These are phyloP conservation scores for Pleurotus citrinopileatus DNA, from an alignment of 768 basidiomycete genomes.

Conservation along the genomic window DNA sequence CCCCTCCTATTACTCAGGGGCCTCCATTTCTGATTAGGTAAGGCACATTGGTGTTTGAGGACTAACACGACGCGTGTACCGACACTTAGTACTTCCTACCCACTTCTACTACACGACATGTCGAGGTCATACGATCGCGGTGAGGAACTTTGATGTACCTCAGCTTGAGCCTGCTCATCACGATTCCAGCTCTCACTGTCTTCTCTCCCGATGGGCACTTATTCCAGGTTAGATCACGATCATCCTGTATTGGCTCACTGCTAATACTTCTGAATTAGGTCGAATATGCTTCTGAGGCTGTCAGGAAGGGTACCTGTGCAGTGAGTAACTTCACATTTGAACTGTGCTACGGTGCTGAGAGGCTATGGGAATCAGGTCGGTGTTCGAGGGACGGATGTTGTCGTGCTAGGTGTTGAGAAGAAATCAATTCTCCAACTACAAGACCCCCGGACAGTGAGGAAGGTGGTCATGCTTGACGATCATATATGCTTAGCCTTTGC, in stretches of 20 bases:
- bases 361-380: constrained; percentile 63
- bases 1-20: too few relatives aligned
- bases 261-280: constrained; percentile 57
- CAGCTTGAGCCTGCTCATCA: not conserved
- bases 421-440: constrained; percentile 96
- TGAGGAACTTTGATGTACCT: constrained; percentile 26
- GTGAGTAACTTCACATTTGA: constrained; percentile 41
- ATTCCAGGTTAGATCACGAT: constrained; percentile 69
- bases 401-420: constrained; percentile 98
- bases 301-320: constrained; percentile 94
- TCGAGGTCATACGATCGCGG: constrained; percentile 98
- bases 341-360: constrained; percentile 9
- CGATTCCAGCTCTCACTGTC: constrained; percentile 82
- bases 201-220: constrained; percentile 99
- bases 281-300: constrained; percentile 98
- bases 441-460: constrained; percentile 95
- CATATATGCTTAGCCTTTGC: constrained; percentile 97
- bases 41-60: too few relatives aligned
- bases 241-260: not conserved
- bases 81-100: not conserved
- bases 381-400: constrained; percentile 90
- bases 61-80: constrained; percentile 1
- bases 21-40: too few relatives aligned
- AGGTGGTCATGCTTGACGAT: constrained; percentile 98
- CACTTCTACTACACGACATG: constrained; percentile 39